Evolutionary conservation across 164 flowering plant species (phyloP), one percentile per base, ranked within the genome.

Genomic region (Aristolochia contorta): DNA sequence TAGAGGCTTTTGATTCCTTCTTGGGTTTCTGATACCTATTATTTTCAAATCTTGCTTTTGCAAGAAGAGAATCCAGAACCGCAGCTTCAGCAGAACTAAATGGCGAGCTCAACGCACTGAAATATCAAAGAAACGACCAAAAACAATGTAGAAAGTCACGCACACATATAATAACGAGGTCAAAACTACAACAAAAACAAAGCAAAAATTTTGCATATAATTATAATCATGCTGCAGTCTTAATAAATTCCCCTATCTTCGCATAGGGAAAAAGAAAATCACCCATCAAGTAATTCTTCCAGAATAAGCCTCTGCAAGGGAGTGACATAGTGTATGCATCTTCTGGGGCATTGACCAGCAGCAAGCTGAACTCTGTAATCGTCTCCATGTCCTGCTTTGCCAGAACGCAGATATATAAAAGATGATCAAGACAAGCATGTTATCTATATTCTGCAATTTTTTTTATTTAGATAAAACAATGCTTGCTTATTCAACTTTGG

Each of bases 341-440:
- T 89, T 79, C 87, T 78, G 1, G 98, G 96, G 79, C 98, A 93
- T 72, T 86, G 96, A 23, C 92, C 86, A 49, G 84, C 96, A 2
- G 97, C 97, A 62, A 69, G 72, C 68, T 84, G 96, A 57, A 93
- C 88, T 69, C 72, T 77, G 70, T 81, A 81, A 71, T 87, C 96
- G 48, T 80, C 87, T 24, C 74, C 82, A 70, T 74, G 76, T 23
- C 89, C 98, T 92, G 67, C 52, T 60, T 16, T 19, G 33, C 47
- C 33, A 46, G 14, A 50, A 3, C 43, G 0, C 43, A 37, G 43
- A 37, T 8, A 37, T 37, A 37, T 6, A 10, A 37, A 37, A 37
- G 43, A 37, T 10, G 12, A 37, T 37, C 1, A 37, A 37, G 43
- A 37, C 7, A 37, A 7, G 43, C 5, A 37, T 4, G 43, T 10